These are phyloP conservation scores for Lactarius psammicola DNA, from an alignment of 768 basidiomycete species.

Conservation along the genomic window DNA sequence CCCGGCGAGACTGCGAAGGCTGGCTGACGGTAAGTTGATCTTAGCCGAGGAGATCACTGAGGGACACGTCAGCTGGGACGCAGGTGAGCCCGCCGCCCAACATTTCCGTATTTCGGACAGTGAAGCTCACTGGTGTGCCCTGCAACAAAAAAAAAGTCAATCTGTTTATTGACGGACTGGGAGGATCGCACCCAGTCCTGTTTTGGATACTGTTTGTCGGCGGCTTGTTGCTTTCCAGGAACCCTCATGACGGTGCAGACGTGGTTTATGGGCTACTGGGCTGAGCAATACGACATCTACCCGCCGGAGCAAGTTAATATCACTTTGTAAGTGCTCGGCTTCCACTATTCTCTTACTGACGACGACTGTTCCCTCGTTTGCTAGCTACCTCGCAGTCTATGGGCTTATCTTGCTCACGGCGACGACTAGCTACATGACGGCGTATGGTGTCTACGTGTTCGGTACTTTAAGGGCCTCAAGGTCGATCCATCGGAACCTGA, in stretches of 20 bases:
- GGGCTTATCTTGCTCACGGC: conserved; percentile 38
- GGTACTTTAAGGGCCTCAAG: conserved; percentile 55
- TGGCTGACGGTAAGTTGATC: conserved; percentile 55
- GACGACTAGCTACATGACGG: conserved; percentile 37
- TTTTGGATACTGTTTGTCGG: conserved; percentile 36
- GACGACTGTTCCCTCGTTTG: background rate
- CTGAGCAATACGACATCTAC: conserved; percentile 41
- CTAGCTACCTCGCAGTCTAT: conserved; percentile 50
- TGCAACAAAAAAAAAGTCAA: conserved; percentile 30
- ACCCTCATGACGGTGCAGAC: conserved; percentile 34
- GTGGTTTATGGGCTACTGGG: conserved; percentile 49
- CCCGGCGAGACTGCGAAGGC: conserved; percentile 27
- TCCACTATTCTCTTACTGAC: background rate
- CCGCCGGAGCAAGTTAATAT: conserved; percentile 38
- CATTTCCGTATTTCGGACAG: too few relatives aligned
- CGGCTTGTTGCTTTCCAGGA: conserved; percentile 31
- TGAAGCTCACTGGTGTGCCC: conserved; percentile 22
- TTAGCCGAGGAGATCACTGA: conserved; percentile 60
- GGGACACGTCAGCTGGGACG: conserved; percentile 54
- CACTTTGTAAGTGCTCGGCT: conserved; percentile 33
- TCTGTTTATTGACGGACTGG: conserved; percentile 34
- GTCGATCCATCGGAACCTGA: conserved; percentile 49
- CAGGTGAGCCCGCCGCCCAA: conserved; percentile 35
- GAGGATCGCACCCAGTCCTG: conserved; percentile 32
- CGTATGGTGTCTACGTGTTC: conserved; percentile 41